These are phyloP conservation scores for Venturia oleaginea DNA, from an alignment of 2,329 filamentous ascomycete genomes.

Conservation along the genomic window DNA sequence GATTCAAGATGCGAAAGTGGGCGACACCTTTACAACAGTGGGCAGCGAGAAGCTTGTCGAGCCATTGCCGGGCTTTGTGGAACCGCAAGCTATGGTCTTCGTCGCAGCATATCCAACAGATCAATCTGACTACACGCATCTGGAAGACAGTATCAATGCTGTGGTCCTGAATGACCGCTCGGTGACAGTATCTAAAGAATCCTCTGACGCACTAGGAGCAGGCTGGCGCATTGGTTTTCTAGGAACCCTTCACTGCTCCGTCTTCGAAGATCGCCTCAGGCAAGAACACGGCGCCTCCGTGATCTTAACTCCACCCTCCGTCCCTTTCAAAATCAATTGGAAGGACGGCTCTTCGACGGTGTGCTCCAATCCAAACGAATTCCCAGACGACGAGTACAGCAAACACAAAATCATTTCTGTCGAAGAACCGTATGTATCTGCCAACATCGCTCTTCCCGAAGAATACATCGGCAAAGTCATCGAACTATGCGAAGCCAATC, in stretches of 20 bases:
- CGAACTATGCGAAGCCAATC: slow-evolving; percentile 83
- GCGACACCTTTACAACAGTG: slow-evolving; percentile 84
- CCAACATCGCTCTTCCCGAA: slow-evolving; percentile 83
- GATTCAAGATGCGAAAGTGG: slow-evolving; percentile 90
- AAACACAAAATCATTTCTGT: slow-evolving; percentile 50
- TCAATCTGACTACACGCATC: slow-evolving; percentile 72
- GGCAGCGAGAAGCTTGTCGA: slow-evolving; percentile 68
- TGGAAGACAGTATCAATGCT: slow-evolving; percentile 91
- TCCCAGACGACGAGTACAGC: slow-evolving; percentile 62
- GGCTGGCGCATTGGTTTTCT: slow-evolving; percentile 93
- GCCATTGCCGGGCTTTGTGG: slow-evolving; percentile 84
- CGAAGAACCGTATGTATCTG: slow-evolving; percentile 66
- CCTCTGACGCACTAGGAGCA: slow-evolving; percentile 83
- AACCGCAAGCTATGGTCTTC: slow-evolving; percentile 98
- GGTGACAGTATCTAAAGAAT: slow-evolving; percentile 88
- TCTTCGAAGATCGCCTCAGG: slow-evolving; percentile 89
- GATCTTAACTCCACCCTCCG: slow-evolving; percentile 92
- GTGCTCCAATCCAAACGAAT: slow-evolving; percentile 78
- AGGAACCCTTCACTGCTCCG: slow-evolving; percentile 96
- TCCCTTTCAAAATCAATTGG: slow-evolving; percentile 81
- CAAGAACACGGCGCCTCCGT: slow-evolving; percentile 92
- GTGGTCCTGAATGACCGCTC: slow-evolving; percentile 91
- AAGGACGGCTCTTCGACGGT: slow-evolving; percentile 67
- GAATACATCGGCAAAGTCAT: slow-evolving; percentile 93
- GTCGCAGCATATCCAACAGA: slow-evolving; percentile 94